A percentile compares a stretch with the other conserved stretches of the same genome.
Conservation (phyloP, 1,139 yeast genomes). For the Pichia sp. region DNA sequence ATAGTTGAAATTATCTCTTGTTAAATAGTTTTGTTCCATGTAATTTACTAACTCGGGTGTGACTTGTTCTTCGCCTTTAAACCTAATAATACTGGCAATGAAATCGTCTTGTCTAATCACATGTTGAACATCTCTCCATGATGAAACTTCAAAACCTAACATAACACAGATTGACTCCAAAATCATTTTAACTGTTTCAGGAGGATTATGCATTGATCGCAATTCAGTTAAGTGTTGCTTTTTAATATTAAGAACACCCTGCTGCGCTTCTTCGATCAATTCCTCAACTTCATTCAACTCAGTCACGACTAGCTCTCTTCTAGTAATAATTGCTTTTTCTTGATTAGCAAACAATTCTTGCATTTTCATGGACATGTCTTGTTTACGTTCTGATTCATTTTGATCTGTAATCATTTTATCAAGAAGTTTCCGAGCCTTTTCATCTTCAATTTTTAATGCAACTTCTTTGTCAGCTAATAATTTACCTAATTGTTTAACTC, state of each 20-base stretch:
- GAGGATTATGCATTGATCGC: constrained; percentile 87
- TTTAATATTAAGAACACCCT: constrained; percentile 84
- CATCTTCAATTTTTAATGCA: constrained; percentile 49
- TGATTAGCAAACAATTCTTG: constrained; percentile 66
- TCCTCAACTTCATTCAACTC: constrained; percentile 80
- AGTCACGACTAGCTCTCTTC: constrained; percentile 49
- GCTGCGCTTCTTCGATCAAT: constrained; percentile 73
- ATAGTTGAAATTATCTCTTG: constrained; percentile 59
- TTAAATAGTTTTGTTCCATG: constrained; percentile 57
- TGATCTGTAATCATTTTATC: constrained; percentile 80
- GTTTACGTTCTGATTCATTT: constrained; percentile 86
- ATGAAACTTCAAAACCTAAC: constrained; percentile 60
- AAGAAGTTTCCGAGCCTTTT: constrained; percentile 66
- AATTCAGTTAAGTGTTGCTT: constrained; percentile 89
- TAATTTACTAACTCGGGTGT: constrained; percentile 44
- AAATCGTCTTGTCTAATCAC: constrained; percentile 82
- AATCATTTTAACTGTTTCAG: constrained; percentile 77
- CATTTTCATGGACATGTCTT: constrained; percentile 76
- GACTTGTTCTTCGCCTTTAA: constrained; percentile 58
- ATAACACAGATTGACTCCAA: constrained; percentile 84
- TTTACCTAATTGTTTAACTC: constrained; percentile 56
- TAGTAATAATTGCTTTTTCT: constrained; percentile 52
- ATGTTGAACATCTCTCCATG: constrained; percentile 84
- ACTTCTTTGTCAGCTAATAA: constrained; percentile 50
- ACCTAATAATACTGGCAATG: constrained; percentile 73